Conservation (phyloP, 2,329 filamentous ascomycete genomes). For the Penicillium aurantiogriseum region DNA sequence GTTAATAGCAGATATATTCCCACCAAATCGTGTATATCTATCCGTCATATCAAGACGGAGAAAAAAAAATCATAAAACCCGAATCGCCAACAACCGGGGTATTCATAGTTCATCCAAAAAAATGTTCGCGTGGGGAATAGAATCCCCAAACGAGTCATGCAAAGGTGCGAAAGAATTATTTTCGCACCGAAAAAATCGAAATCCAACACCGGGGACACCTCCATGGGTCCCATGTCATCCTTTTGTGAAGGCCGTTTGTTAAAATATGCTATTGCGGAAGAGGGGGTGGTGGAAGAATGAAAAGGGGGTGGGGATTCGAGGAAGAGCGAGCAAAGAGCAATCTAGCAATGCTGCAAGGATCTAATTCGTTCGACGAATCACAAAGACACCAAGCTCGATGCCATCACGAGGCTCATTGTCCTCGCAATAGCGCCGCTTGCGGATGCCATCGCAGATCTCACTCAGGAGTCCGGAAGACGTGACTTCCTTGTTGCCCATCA, state of each 20-base stretch:
- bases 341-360: not conserved
- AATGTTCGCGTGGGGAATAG: constrained; percentile 14
- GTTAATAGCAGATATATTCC: constrained; percentile 6
- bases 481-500: constrained; percentile 44
- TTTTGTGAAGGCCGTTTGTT: constrained; percentile 15
- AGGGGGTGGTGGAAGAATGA: constrained; percentile 6
- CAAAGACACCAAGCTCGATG: constrained; percentile 50
- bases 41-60: constrained; percentile 15
- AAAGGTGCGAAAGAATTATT: not conserved
- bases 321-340: not conserved
- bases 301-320: not conserved
- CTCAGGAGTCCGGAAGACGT: constrained; percentile 57
- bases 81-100: constrained; percentile 28
- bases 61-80: constrained; percentile 16
- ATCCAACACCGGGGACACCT: constrained; percentile 22
- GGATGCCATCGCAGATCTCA: constrained; percentile 60
- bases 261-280: constrained; percentile 20
- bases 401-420: constrained; percentile 45
- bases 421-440: constrained; percentile 48
- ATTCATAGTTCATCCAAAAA: constrained; percentile 30
- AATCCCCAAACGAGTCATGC: constrained; percentile 21
- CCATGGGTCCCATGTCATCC: constrained; percentile 5
- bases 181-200: constrained; percentile 5
- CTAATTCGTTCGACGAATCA: constrained; percentile 46
- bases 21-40: constrained; percentile 17